phyloP scores from a whole-genome alignment of 345 rosid genomes.

The Brassica carinata region DNA sequence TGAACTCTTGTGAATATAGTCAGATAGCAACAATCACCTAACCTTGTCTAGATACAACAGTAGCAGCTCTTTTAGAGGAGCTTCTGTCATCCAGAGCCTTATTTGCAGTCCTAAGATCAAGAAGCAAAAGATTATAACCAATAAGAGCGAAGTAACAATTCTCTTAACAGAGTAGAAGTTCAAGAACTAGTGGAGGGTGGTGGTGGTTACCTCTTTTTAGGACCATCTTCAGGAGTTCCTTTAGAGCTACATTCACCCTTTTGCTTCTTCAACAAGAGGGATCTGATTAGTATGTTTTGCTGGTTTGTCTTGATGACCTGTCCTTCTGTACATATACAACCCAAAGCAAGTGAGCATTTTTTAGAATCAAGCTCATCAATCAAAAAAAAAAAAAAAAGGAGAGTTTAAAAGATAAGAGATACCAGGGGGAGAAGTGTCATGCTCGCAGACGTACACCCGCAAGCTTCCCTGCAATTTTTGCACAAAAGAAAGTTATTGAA shows the following conservation, averaged over 20 bases:
- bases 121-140: constrained; percentile 13
- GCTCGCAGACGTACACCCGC: constrained; percentile 80
- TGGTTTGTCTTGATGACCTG: constrained; percentile 86
- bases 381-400: background rate
- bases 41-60: constrained; percentile 64
- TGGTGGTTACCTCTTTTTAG: constrained; percentile 13
- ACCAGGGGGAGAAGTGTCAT: constrained; percentile 81
- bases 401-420: constrained; percentile 9
- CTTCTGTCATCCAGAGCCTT: constrained; percentile 61
- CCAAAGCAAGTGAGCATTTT: constrained; percentile 1
- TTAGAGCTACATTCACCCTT: constrained; percentile 65
- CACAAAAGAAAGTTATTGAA: constrained; percentile 6
- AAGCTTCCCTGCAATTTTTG: constrained; percentile 65
- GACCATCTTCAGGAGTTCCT: constrained; percentile 56
- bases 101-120: constrained; percentile 56
- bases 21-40: background rate
- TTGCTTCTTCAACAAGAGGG: constrained; percentile 73
- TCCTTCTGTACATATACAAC: constrained; percentile 55
- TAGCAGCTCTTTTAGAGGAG: constrained; percentile 67
- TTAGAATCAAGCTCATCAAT: background rate
- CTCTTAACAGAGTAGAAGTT: background rate
- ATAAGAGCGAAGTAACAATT: background rate
- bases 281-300: constrained; percentile 86
- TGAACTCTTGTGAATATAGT: background rate
- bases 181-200: background rate